phyloP scores from a whole-genome alignment of 129 eudicot species.

The Flaveria bidentis region DNA sequence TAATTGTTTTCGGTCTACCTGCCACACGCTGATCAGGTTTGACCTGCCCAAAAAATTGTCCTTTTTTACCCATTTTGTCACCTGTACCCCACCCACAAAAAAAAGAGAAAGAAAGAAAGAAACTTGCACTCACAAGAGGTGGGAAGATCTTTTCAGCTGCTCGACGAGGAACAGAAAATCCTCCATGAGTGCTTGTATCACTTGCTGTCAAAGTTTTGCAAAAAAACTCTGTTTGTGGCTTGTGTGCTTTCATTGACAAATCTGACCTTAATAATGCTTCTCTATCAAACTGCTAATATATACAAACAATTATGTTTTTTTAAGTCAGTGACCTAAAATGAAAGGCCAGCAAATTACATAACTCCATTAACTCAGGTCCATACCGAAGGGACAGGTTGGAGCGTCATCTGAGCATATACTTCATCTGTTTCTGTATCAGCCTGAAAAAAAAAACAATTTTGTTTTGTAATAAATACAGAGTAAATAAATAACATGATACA shows the following conservation, averaged over 20 bases:
- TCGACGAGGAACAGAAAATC: conserved; percentile 98
- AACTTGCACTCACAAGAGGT: conserved; percentile 57
- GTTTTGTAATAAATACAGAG: background rate
- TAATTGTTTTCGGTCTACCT: background rate
- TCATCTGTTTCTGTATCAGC: conserved; percentile 99
- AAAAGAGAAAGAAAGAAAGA: background rate
- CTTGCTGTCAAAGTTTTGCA: conserved; percentile 98
- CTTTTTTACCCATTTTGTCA: conserved; percentile 9
- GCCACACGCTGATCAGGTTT: background rate
- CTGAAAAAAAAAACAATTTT: conserved; percentile 34
- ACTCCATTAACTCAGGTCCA: conserved; percentile 5
- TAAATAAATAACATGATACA: conserved; percentile 15
- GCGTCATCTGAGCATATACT: conserved; percentile 98
- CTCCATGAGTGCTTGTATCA: conserved; percentile 99
- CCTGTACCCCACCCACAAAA: conserved; percentile 3
- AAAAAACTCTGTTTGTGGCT: conserved; percentile 91
- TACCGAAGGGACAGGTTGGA: conserved; percentile 95
- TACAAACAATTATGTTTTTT: conserved; percentile 5
- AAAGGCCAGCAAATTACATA: background rate
- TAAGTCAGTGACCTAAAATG: conserved; percentile 11
- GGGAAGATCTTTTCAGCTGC: conserved; percentile 98
- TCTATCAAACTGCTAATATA: conserved; percentile 74
- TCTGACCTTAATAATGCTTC: conserved; percentile 90
- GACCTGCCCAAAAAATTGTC: background rate
- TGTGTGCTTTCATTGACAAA: conserved; percentile 65